Percentiles rank a stretch among this genome's conserved stretches.
Evolutionary conservation across 2,329 filamentous ascomycete genomes (phyloP).

Genomic region (Purpureocillium takamizusanense): DNA sequence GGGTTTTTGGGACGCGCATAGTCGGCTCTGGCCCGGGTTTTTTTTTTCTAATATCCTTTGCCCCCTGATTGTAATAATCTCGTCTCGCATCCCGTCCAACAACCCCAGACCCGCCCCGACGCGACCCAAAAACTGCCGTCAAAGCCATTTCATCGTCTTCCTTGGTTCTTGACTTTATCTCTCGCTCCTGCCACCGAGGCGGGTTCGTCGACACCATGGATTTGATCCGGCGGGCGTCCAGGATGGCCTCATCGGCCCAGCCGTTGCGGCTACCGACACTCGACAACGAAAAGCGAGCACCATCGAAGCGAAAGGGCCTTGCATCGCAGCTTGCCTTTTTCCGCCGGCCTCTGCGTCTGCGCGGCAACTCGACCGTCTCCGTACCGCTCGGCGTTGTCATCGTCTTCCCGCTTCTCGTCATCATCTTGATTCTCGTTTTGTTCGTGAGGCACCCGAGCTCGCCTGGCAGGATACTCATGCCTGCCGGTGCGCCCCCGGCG

Average conservation of each 20-base stretch:
- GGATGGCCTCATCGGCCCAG: constrained; percentile 34
- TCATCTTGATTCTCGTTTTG: constrained; percentile 82
- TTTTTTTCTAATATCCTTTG: constrained; percentile 1
- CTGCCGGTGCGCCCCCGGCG: constrained; percentile 75
- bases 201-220: constrained; percentile 36
- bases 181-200: constrained; percentile 33
- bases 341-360: constrained; percentile 74
- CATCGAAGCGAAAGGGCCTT: constrained; percentile 27
- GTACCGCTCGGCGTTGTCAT: constrained; percentile 88
- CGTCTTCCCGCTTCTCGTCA: constrained; percentile 82
- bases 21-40: not conserved
- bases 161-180: constrained; percentile 7
- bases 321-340: constrained; percentile 66
- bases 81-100: constrained; percentile 12
- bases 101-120: constrained; percentile 16
- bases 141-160: not conserved
- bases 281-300: constrained; percentile 37
- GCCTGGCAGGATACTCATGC: constrained; percentile 74
- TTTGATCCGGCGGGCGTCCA: constrained; percentile 46
- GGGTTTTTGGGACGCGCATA: not conserved
- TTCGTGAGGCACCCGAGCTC: constrained; percentile 83
- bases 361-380: constrained; percentile 85
- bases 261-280: constrained; percentile 34
- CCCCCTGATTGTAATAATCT: constrained; percentile 9
- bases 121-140: not conserved